Base-by-base conservation (phyloP, 148 eudicot genomes). In the Bassia scoparia region DNA sequence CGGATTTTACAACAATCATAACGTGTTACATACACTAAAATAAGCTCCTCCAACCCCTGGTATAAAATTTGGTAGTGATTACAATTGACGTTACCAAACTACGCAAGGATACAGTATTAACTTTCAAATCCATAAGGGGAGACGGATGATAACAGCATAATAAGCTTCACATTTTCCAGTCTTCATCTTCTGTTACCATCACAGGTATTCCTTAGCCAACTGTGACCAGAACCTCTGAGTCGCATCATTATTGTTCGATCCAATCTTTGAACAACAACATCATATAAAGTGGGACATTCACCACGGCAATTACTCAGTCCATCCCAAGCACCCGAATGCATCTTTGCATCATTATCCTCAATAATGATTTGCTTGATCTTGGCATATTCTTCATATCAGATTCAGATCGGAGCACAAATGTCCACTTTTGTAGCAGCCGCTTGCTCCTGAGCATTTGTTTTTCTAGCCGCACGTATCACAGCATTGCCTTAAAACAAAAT, bases 251-350 rank as follows among this genome's bases (percentile, higher is more conserved):
- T 69, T 64, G 70, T 33, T 65, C 82, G 62, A 80, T 81, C 98
- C 97, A 91, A 74, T 89, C 97, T 84, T 87, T 89, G 81, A 95
- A 95, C 67, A 95, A 74, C 70, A 95, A 80, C 83, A 91, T 82
- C 87, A 95, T 86, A 63, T 91, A 95, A 18, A 91, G 76, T 35
- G 98, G 93, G 66, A 91, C 76, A 60, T 95, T 95, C 48, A 91
- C 81, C 35, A 89, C 76, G 50, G 97, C 98, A 68, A 95, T 80
- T 44, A 87, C 83, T n/a, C 74, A 69, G 35, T 82, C 35, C 74
- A 82, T 77, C 63, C 85, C 80, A n/a, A 86, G 61, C 2, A 82
- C 80, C 27, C 89, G 76, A 74, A 95, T 4, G 43, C 87, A 58
- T 71, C 91, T 83, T 81, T 83, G 79, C 46, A 89, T 71, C 69